Evolutionary conservation across 176 grass and related monocot species (phyloP), one percentile per base, ranked within the genome.

Genomic region (Oryza punctata): DNA sequence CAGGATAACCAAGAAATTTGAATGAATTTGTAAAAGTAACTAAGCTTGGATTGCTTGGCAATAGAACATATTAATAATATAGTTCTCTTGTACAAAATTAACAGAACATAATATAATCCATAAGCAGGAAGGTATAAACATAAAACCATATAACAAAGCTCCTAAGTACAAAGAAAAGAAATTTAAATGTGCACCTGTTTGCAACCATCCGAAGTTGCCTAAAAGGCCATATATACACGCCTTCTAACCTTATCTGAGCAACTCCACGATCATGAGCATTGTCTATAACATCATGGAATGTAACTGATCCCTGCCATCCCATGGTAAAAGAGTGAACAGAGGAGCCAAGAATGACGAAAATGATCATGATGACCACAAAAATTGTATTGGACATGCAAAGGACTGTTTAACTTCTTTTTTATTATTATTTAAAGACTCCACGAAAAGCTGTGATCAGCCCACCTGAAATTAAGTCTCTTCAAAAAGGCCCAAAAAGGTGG

Each of bases 171-270:
- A 61, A 71, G 25, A 73, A 57, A 68, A 76, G 21, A 44, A 41
- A 81, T 45, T 15, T 74, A 74, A 76, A 81, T 37, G 0, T 73
- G 30, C 92, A 96, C 97, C 97, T 96, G 88, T 90, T 95, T 82
- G 93, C 93, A 75, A 96, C 93, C 91, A 99, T 94, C 30, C 97
- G 91, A 63, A 99, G 90, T 89, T 99, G 93, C 79, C 91, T 94
- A 85, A 99, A 99, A 81, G 97, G 93, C 97, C 97, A 99, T 79
- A 99, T 91, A 73, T 99, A 99, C 68, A 99, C 91, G 52, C 97
- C 97, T 92, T 99, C 97, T 83, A 99, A 77, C 73, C 93, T 96
- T 81, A 99, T 88, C 81, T 91, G 85, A 81, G 93, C 89, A 83
- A 84, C 49, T 81, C 83, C 88, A 77, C 68, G 73, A 84, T 96